phyloP scores from a whole-genome alignment of 2,329 filamentous ascomycete species.

The Ilyonectria robusta region DNA sequence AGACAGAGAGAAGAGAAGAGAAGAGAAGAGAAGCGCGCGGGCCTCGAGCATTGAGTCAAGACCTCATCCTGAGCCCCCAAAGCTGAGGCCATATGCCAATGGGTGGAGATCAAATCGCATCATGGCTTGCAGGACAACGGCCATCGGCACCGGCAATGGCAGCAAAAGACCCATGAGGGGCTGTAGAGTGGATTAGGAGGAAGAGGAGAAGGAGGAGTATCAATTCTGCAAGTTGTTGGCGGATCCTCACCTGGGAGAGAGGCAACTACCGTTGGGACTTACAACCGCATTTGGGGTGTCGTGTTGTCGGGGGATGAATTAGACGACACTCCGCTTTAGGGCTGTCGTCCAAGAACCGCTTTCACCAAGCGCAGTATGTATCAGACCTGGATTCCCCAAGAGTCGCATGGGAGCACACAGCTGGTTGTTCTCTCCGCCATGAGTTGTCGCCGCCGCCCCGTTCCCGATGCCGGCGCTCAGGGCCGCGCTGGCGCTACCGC shows the following conservation, averaged over 20 bases:
- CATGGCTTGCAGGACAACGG: conserved; percentile 5
- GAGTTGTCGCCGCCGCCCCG: neutral
- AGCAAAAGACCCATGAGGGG: neutral
- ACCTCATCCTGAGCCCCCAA: conserved; percentile 14
- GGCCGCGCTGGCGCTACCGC: conserved; percentile 14
- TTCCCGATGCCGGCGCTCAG: conserved; percentile 5
- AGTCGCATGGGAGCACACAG: neutral
- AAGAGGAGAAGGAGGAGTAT: neutral
- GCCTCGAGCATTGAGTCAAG: conserved; percentile 17
- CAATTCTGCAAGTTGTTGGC: neutral
- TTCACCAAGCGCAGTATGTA: neutral
- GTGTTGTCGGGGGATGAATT: neutral
- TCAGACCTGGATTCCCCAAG: neutral
- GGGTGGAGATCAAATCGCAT: conserved; percentile 22
- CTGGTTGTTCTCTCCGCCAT: neutral
- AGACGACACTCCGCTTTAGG: neutral
- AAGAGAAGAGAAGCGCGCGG: neutral
- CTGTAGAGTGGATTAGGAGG: neutral
- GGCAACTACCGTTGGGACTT: neutral
- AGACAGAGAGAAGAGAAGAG: conserved; percentile 2
- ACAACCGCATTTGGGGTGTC: neutral
- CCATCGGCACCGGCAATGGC: conserved; percentile 1
- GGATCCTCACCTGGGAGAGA: neutral
- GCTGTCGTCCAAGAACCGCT: neutral
- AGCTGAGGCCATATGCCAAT: conserved; percentile 19